phyloP scores from a whole-genome alignment of 306 rosid species.

The Rosa rugosa region DNA sequence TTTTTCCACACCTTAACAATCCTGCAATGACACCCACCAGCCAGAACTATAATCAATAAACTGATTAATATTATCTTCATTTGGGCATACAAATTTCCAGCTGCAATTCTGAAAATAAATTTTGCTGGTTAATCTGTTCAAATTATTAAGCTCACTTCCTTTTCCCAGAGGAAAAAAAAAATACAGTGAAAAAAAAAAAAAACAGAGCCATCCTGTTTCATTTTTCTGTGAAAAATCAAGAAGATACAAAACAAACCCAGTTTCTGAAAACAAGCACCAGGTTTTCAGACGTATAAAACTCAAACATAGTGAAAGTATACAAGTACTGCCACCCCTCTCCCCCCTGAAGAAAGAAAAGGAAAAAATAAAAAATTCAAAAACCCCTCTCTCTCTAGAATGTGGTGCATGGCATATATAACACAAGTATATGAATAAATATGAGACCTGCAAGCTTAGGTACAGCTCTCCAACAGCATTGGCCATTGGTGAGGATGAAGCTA shows the following conservation, averaged over 20 bases:
- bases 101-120: background rate
- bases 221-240: background rate
- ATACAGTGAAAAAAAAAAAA: background rate
- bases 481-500: constrained; percentile 79
- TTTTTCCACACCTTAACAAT: constrained; percentile 86
- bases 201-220: constrained; percentile 1
- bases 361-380: background rate
- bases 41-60: constrained; percentile 10
- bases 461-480: constrained; percentile 98
- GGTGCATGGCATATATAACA: background rate
- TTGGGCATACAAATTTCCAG: background rate
- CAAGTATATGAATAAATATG: background rate
- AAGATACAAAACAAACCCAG: background rate
- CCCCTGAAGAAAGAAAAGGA: background rate
- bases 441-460: constrained; percentile 94
- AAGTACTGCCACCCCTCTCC: background rate
- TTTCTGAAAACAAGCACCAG: background rate
- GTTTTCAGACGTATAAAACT: constrained; percentile 3
- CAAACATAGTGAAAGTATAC: background rate
- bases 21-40: constrained; percentile 49
- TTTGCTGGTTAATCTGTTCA: background rate
- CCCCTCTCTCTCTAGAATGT: background rate
- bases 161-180: background rate
- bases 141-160: too few species aligned
- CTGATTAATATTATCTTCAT: background rate